Evolutionary conservation across 768 basidiomycete genomes (phyloP), one percentile per base, ranked within the genome.

Genomic region (Lentinus tigrinus): DNA sequence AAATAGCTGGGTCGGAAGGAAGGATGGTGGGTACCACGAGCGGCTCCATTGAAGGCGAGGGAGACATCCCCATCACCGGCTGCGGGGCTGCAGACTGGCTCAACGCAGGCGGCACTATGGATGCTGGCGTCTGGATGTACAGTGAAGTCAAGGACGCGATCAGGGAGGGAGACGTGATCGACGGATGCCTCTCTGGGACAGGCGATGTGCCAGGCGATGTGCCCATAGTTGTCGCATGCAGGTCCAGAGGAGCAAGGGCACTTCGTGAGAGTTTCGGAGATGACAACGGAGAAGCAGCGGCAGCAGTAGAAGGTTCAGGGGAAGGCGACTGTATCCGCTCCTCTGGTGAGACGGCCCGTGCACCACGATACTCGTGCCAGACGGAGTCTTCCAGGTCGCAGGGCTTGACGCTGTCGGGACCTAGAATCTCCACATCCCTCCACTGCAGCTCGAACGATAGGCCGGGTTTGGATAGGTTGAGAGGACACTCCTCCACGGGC

Each of bases 21-120:
- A 81, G 76, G 63, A 84, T 84, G 47, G 88, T 87, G 68, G 78
- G 81, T 36, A 89, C 83, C 3, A 88, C 79, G 34, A 85, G 78
- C 17, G 73, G 69, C 38, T 78, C 75, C 13, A 67, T 60, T 21
- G 54, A 54, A 23, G 31, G 31, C 17, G 31, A 28, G 14, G 40
- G 3, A 13, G 26, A 37, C 17, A 40, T 10, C 9, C 37, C 19
- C 27, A 9, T 31, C 48, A 39, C 24, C 17, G 31, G 49, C 26
- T 36, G 17, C 52, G 37, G 38, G 11, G 47, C 17, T 31, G 52
- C 34, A 8, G n/a, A 11, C 16, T 26, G 28, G 19, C 46, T 40
- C 31, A 34, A 38, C 26, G 31, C 31, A 40, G 54, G 40, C 37
- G 58, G 13, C 13, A 24, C 26, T 34, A 47, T 21, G 17, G 51